These are phyloP conservation scores for Komagataella phaffii DNA, from an alignment of 805 yeast genomes.

Conservation along the genomic window DNA sequence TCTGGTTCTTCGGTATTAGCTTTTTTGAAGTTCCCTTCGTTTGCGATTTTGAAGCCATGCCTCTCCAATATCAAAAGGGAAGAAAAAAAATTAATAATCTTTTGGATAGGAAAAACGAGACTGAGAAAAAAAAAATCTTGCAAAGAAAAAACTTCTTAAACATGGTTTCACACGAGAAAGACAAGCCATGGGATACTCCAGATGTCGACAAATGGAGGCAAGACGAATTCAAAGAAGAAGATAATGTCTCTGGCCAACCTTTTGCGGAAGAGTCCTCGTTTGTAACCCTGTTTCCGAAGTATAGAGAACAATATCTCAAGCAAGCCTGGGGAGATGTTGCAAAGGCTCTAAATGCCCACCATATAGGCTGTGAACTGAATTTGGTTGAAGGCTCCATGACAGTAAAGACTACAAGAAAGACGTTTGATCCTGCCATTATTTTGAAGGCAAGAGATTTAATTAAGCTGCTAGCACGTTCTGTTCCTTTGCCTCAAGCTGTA, in stretches of 20 bases:
- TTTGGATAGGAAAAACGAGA: neutral
- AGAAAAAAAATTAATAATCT: too few relatives aligned
- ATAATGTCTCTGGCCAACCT: constrained; percentile 73
- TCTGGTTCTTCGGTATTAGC: constrained; percentile 5
- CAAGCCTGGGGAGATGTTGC: constrained; percentile 93
- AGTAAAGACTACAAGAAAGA: constrained; percentile 89
- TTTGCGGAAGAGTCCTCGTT: constrained; percentile 95
- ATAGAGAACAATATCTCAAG: constrained; percentile 81
- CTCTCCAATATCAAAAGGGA: neutral
- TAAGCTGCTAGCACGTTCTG: constrained; percentile 87
- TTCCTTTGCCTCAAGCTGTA: constrained; percentile 92
- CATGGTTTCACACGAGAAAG: constrained; percentile 56
- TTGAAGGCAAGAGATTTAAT: constrained; percentile 91
- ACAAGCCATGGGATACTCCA: constrained; percentile 96
- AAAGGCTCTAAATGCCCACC: constrained; percentile 54
- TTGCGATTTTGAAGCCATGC: constrained; percentile 1
- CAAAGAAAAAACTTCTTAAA: neutral
- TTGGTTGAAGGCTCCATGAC: constrained; percentile 96
- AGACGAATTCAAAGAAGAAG: constrained; percentile 83
- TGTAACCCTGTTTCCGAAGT: constrained; percentile 91
- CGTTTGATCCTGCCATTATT: constrained; percentile 89
- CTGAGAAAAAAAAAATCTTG: too few relatives aligned
- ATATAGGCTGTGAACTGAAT: constrained; percentile 74
- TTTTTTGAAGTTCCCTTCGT: constrained; percentile 10
- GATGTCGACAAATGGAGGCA: constrained; percentile 88